A percentile compares a stretch with the other conserved stretches of the same genome.
These are phyloP conservation scores for Pyrenochaeta sp. DNA, from an alignment of 2,329 filamentous ascomycete genomes.

Conservation along the genomic window DNA sequence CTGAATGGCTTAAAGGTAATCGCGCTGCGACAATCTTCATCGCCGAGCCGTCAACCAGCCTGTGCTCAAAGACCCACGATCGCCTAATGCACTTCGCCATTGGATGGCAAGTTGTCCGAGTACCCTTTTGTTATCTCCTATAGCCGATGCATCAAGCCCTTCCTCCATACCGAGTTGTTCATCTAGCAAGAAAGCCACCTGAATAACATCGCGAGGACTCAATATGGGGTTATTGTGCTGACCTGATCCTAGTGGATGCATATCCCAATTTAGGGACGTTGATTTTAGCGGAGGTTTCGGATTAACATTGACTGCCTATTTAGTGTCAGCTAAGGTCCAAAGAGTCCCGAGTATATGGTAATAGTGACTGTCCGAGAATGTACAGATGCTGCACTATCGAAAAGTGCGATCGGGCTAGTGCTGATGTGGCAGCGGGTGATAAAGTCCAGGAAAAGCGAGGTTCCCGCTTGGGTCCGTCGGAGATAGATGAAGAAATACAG, in stretches of 20 bases:
- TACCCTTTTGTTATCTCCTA: conserved; percentile 61
- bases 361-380: conserved; percentile 20
- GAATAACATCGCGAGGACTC: conserved; percentile 69
- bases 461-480: not conserved
- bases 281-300: conserved; percentile 63
- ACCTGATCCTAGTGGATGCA: conserved; percentile 44
- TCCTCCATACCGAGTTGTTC: conserved; percentile 59
- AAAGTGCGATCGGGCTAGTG: conserved; percentile 15
- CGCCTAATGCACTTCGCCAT: conserved; percentile 91
- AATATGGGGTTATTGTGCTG: conserved; percentile 56
- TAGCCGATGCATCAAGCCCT: conserved; percentile 48
- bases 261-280: conserved; percentile 64
- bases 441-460: not conserved
- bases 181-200: conserved; percentile 70
- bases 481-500: conserved; percentile 23
- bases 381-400: conserved; percentile 20
- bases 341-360: conserved; percentile 10
- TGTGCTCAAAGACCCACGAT: conserved; percentile 85
- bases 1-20: conserved; percentile 11
- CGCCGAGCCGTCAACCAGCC: conserved; percentile 69
- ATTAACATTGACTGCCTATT: conserved; percentile 54
- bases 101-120: conserved; percentile 86
- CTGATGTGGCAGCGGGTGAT: conserved; percentile 5
- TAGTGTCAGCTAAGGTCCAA: conserved; percentile 21
- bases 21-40: conserved; percentile 25